phyloP scores from a whole-genome alignment of 768 basidiomycete genomes.

The Boletus rex-veris region DNA sequence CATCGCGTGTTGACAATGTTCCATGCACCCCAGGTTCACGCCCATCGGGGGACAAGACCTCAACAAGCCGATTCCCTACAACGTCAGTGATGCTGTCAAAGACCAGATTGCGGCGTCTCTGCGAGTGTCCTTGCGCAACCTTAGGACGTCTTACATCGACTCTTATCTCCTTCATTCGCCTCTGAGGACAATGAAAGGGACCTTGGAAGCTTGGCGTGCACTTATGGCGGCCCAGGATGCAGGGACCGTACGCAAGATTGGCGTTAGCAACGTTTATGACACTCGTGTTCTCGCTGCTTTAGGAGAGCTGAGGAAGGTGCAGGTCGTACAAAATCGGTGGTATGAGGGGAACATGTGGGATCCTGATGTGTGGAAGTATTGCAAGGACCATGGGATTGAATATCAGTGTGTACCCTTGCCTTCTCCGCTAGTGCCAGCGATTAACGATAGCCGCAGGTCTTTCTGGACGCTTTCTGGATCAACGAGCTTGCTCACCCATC shows the following conservation, averaged over 20 bases:
- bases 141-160: conserved; percentile 72
- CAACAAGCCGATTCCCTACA: conserved; percentile 69
- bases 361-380: conserved; percentile 58
- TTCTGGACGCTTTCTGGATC: conserved; percentile 90
- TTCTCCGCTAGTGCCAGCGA: background rate
- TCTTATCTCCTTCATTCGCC: conserved; percentile 80
- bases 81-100: conserved; percentile 47
- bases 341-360: conserved; percentile 81
- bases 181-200: conserved; percentile 51
- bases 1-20: background rate
- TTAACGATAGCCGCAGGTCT: conserved; percentile 43
- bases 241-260: conserved; percentile 62
- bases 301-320: conserved; percentile 51
- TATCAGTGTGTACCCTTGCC: conserved; percentile 56
- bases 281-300: conserved; percentile 51
- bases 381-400: conserved; percentile 56
- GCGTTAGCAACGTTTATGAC: conserved; percentile 78
- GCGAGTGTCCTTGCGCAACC: conserved; percentile 59
- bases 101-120: conserved; percentile 65
- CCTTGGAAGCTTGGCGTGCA: conserved; percentile 65
- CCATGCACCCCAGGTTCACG: conserved; percentile 53
- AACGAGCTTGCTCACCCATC: conserved; percentile 54
- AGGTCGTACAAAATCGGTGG: conserved; percentile 85
- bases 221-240: conserved; percentile 61
- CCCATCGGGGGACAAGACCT: conserved; percentile 69